phyloP scores from a whole-genome alignment of 176 grass and related monocot genomes.

The Bromus sterilis region DNA sequence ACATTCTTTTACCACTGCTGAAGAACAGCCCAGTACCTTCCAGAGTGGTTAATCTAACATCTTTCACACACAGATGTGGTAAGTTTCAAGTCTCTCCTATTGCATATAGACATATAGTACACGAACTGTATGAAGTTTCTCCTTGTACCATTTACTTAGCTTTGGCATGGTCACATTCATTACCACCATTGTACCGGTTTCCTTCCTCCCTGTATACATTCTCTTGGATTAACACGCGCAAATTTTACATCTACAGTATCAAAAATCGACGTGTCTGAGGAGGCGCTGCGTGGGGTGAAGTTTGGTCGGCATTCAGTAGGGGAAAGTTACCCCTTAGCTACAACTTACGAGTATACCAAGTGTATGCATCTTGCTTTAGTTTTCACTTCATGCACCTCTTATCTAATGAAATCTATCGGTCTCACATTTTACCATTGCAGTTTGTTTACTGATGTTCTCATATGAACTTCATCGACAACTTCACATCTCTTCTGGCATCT shows the following conservation, averaged over 20 bases:
- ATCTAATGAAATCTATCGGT: neutral
- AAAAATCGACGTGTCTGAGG: conserved; percentile 38
- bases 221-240: neutral
- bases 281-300: conserved; percentile 35
- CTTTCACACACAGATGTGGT: conserved; percentile 95
- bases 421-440: conserved; percentile 15
- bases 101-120: neutral
- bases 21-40: conserved; percentile 63
- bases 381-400: neutral
- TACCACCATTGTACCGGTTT: neutral
- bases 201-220: neutral
- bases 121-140: neutral
- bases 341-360: conserved; percentile 81
- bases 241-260: conserved; percentile 42
- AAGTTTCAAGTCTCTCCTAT: conserved; percentile 6
- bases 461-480: conserved; percentile 80
- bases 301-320: conserved; percentile 21
- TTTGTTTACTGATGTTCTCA: conserved; percentile 79
- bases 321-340: conserved; percentile 41
- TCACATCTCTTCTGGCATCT: conserved; percentile 45
- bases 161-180: neutral
- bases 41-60: conserved; percentile 81
- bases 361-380: conserved; percentile 34
- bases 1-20: conserved; percentile 67
- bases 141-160: neutral